Conservation (phyloP, 345 rosid genomes). For the Anacardium occidentale region DNA sequence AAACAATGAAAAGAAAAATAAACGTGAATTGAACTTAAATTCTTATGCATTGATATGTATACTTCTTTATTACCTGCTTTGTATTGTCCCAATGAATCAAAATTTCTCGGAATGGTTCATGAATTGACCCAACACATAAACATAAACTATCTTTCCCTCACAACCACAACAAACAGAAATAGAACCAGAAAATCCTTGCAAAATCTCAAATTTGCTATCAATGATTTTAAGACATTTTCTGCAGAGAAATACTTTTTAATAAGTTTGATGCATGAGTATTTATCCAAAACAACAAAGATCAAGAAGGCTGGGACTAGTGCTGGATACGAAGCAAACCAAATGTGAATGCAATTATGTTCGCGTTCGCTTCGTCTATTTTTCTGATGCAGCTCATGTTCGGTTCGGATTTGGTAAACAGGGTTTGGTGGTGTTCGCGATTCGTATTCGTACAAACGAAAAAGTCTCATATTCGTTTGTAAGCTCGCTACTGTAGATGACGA, state of each 20-base stretch:
- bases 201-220: neutral
- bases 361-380: no score
- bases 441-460: no score
- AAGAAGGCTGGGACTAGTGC: constrained; percentile 13
- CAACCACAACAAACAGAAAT: neutral
- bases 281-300: constrained; percentile 16
- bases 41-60: neutral
- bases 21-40: neutral
- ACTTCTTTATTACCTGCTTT: neutral
- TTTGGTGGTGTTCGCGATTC: no score
- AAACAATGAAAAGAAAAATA: neutral
- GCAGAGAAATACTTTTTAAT: no score
- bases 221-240: no score
- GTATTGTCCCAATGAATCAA: neutral
- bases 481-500: no score
- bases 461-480: no score
- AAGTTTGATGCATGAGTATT: no score
- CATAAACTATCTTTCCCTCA: neutral
- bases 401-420: no score
- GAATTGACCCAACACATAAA: neutral
- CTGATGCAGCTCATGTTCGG: no score
- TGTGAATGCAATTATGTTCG: no score
- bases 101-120: neutral
- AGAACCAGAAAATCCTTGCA: neutral
- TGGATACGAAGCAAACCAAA: no score